A percentile compares a stretch with the other conserved stretches of the same genome.
Conservation (phyloP, 495 filamentous ascomycete species). For the Penicillium argentinense region DNA sequence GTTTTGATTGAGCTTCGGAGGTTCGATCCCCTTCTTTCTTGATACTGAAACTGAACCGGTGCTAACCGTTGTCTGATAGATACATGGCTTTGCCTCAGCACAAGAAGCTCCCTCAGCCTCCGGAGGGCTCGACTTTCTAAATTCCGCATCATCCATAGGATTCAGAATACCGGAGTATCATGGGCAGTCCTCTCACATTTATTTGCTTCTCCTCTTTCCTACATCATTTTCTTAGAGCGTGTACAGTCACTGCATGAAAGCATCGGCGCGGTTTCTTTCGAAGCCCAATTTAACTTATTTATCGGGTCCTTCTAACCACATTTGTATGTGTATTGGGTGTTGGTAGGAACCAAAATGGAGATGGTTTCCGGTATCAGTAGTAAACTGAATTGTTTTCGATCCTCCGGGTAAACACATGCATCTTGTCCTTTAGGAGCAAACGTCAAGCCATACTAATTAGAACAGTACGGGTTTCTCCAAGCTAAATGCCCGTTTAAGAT, state of each 20-base stretch:
- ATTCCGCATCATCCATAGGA: conserved; percentile 14
- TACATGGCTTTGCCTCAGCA: conserved; percentile 92
- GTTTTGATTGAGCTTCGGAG: conserved; percentile 86
- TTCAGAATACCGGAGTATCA: conserved; percentile 33
- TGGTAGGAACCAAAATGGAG: too few relatives aligned
- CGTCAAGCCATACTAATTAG: too few relatives aligned
- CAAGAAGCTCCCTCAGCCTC: conserved; percentile 93
- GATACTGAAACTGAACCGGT: neutral
- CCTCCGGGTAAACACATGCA: too few relatives aligned
- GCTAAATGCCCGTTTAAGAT: too few relatives aligned
- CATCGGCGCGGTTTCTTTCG: conserved; percentile 31
- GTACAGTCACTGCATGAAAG: conserved; percentile 44
- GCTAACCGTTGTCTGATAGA: conserved; percentile 42
- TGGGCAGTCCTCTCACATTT: conserved; percentile 28
- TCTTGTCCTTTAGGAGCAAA: too few relatives aligned
- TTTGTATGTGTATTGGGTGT: too few relatives aligned
- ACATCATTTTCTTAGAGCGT: conserved; percentile 36
- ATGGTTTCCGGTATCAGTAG: too few relatives aligned
- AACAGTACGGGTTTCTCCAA: too few relatives aligned
- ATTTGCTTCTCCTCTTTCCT: conserved; percentile 21
- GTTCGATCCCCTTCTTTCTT: conserved; percentile 36
- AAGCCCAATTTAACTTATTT: conserved; percentile 25
- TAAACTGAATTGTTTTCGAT: too few relatives aligned
- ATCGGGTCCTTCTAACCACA: neutral
- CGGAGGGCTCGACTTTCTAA: conserved; percentile 79